A percentile compares a stretch with the other conserved stretches of the same genome.
These are phyloP conservation scores for Annulohypoxylon moriforme DNA, from an alignment of 495 filamentous ascomycete genomes.

Conservation along the genomic window DNA sequence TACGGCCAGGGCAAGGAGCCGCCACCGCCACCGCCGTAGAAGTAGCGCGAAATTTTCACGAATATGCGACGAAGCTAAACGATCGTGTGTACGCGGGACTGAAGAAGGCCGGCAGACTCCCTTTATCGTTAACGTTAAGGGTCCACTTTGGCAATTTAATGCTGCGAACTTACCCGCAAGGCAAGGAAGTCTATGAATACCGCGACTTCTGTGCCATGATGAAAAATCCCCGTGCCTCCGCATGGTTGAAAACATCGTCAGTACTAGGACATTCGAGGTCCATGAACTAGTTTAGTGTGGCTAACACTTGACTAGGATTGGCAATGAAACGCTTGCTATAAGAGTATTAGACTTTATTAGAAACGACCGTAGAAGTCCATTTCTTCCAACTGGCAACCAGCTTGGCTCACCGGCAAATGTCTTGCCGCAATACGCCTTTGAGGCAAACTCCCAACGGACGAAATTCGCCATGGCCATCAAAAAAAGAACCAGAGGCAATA, in stretches of 20 bases:
- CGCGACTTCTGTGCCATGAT: constrained; percentile 64
- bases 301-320: constrained; percentile 35
- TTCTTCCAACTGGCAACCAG: constrained; percentile 44
- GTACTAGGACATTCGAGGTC: constrained; percentile 11
- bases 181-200: constrained; percentile 53
- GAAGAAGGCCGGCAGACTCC: constrained; percentile 38
- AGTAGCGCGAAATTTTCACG: not conserved
- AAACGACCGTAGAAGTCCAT: constrained; percentile 27
- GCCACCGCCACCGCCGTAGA: not conserved
- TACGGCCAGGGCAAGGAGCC: constrained; percentile 5
- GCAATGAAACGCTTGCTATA: constrained; percentile 33
- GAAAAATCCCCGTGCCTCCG: constrained; percentile 47
- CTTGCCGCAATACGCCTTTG: constrained; percentile 37
- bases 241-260: constrained; percentile 52
- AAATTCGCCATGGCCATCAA: constrained; percentile 32
- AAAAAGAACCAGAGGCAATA: not conserved
- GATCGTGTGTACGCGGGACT: constrained; percentile 38
- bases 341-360: constrained; percentile 44
- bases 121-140: constrained; percentile 61
- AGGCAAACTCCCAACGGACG: constrained; percentile 27
- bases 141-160: constrained; percentile 67
- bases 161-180: constrained; percentile 59
- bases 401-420: constrained; percentile 29
- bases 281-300: not conserved
- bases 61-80: constrained; percentile 32